A percentile compares a stretch with the other conserved stretches of the same genome.
Conservation (phyloP, 208 protist genomes). For the Acanthamoeba lenticulata region DNA sequence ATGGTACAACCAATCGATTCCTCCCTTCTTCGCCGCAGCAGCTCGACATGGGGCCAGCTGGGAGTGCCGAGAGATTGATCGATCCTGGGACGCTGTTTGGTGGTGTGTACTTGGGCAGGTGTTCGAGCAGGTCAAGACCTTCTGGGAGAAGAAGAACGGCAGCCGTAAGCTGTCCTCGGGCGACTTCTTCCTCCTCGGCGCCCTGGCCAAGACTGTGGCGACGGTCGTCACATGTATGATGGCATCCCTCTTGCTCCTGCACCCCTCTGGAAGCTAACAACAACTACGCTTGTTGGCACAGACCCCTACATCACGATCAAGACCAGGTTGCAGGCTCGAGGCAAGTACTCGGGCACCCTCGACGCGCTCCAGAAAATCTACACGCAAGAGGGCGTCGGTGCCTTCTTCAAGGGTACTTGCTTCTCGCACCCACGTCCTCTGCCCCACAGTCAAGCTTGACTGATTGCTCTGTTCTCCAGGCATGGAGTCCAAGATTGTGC, state of each 20-base stretch:
- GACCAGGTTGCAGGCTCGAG: slow-evolving; percentile 60
- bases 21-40: not conserved
- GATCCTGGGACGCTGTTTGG: not conserved
- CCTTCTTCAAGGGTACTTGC: slow-evolving; percentile 59
- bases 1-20: not conserved
- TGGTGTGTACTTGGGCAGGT: not conserved
- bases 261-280: not conserved
- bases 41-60: not conserved
- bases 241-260: not conserved
- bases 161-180: not conserved
- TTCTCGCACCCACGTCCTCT: not conserved
- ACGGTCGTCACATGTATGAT: slow-evolving; percentile 68
- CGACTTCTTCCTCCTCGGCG: slow-evolving; percentile 61
- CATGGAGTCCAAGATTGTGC: slow-evolving; percentile 64
- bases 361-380: slow-evolving; percentile 65
- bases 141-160: slow-evolving; percentile 22
- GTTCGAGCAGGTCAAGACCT: slow-evolving; percentile 17
- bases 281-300: not conserved
- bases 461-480: not conserved
- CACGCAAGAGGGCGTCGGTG: slow-evolving; percentile 26
- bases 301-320: slow-evolving; percentile 69
- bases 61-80: not conserved
- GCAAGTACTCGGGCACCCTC: slow-evolving; percentile 56
- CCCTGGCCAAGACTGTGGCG: slow-evolving; percentile 64
- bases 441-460: not conserved